Base-by-base conservation (phyloP, 1,284 basidiomycete species). In the Xerocomus subilludens region DNA sequence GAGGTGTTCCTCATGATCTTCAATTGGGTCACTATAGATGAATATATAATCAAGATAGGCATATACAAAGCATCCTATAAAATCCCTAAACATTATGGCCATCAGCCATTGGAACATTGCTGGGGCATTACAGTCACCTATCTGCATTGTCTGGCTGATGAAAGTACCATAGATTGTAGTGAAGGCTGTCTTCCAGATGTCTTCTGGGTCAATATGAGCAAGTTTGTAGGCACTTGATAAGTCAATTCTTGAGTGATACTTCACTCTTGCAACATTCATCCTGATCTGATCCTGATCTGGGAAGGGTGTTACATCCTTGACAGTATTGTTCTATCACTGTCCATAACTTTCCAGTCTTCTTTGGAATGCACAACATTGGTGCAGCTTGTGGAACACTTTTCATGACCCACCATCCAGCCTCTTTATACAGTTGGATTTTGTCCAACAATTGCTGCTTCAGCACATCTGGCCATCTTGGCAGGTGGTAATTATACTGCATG, bases 171-270 rank as follows among this genome's bases (percentile, higher is more conserved):
- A 77, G 2, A 77, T 35, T 2, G 49, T 67, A 4, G 56, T 1
- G 21, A 71, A 67, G 4, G 38, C 58, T 1, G 7, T 67, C 36
- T 69, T 79, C 32, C 32, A 67, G 10, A 84, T 58, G 32, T 82
- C 72, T 2, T 79, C 76, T 5, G 58, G 35, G 1, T 73, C 16
- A 16, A 85, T 68, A 0, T 77, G 60, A 1, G 84, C 84, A 60
- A 86, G 85, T 64, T 86, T 80, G 73, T 85, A 86, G 1, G 80
- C 79, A 71, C 84, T 81, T 32, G 80, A 78, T 0, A 81, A 73
- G 70, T 86, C 81, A 9, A 85, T 73, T 3, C 81, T 69, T 1
- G 75, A 77, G 18, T 68, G 27, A 69, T 82, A 85, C 55, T 74
- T 79, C 6, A 74, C 78, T 36, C 64, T 27, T 0, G 80, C 76